Conservation (phyloP, 192 early-diverging fungal species). For the Coemansia sp. region DNA sequence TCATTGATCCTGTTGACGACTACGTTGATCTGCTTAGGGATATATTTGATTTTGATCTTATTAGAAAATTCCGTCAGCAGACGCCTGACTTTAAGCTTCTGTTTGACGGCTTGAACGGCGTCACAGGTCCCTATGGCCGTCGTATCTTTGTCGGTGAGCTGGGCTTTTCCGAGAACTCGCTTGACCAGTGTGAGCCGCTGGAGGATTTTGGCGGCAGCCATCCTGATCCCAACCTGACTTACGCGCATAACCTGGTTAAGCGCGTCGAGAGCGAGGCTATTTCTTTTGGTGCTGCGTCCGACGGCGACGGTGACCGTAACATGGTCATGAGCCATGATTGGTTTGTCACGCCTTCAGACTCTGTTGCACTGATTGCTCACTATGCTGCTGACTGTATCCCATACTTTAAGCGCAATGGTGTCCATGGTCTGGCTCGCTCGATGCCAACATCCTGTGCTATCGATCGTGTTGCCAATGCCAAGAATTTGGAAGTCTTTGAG, state of each 20-base stretch:
- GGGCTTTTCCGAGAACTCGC: slow-evolving; percentile 72
- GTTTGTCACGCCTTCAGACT: slow-evolving; percentile 97
- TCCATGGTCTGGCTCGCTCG: slow-evolving; percentile 86
- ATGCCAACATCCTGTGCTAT: slow-evolving; percentile 97
- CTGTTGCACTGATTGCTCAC: slow-evolving; percentile 94
- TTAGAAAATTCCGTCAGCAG: slow-evolving; percentile 73
- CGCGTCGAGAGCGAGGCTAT: slow-evolving; percentile 79
- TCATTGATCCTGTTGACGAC: slow-evolving; percentile 87
- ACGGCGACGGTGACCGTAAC: slow-evolving; percentile 98
- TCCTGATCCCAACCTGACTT: slow-evolving; percentile 98
- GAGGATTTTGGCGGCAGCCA: slow-evolving; percentile 95
- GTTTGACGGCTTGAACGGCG: slow-evolving; percentile 95
- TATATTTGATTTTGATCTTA: slow-evolving; percentile 91
- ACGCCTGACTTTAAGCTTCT: slow-evolving; percentile 81
- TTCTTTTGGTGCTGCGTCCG: slow-evolving; percentile 92
- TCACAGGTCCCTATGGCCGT: slow-evolving; percentile 92
- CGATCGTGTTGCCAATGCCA: slow-evolving; percentile 84
- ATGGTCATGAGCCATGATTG: slow-evolving; percentile 96
- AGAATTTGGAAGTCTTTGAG: slow-evolving; percentile 79
- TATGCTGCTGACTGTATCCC: slow-evolving; percentile 85
- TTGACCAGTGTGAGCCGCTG: slow-evolving; percentile 81
- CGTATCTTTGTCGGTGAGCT: slow-evolving; percentile 89
- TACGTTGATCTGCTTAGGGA: slow-evolving; percentile 84
- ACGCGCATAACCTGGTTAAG: slow-evolving; percentile 91
- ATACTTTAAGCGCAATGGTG: slow-evolving; percentile 82